Evolutionary conservation across 2,329 filamentous ascomycete genomes (phyloP).

Genomic region (Leptographium galeiforme): DNA sequence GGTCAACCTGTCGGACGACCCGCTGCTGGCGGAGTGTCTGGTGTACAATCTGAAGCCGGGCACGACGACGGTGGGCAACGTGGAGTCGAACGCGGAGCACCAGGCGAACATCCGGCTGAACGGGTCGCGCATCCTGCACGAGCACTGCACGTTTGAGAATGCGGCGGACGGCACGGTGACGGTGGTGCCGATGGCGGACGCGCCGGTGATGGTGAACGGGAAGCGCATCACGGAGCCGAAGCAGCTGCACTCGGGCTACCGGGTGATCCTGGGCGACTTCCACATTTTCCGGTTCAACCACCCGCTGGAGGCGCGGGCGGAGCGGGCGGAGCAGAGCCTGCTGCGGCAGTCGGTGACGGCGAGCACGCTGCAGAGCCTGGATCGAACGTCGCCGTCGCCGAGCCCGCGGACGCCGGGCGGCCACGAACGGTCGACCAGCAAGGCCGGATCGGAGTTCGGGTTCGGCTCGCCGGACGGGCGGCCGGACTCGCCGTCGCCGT

Average conservation of each 20-base stretch:
- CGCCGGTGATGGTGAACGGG: slow-evolving; percentile 96
- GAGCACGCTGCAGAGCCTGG: slow-evolving; percentile 47
- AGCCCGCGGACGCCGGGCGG: slow-evolving; percentile 41
- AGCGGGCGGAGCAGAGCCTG: slow-evolving; percentile 73
- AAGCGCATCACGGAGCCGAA: slow-evolving; percentile 76
- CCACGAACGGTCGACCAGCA: slow-evolving; percentile 73
- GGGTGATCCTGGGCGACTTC: slow-evolving; percentile 93
- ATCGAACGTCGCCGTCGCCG: slow-evolving; percentile 41
- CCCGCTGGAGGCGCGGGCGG: slow-evolving; percentile 85
- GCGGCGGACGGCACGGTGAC: slow-evolving; percentile 78
- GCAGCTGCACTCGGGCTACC: slow-evolving; percentile 78
- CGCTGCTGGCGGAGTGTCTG: slow-evolving; percentile 84
- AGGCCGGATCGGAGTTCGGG: slow-evolving; percentile 57
- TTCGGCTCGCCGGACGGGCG: slow-evolving; percentile 57
- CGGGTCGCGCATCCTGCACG: slow-evolving; percentile 78
- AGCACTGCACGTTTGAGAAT: slow-evolving; percentile 93
- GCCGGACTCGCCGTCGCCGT: slow-evolving; percentile 65
- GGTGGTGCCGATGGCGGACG: slow-evolving; percentile 76
- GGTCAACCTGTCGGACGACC: slow-evolving; percentile 93
- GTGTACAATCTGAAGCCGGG: slow-evolving; percentile 98
- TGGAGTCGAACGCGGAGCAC: slow-evolving; percentile 62
- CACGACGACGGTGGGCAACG: slow-evolving; percentile 85
- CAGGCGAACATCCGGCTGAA: slow-evolving; percentile 86
- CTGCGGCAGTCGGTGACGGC: slow-evolving; percentile 69
- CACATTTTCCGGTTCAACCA: slow-evolving; percentile 99